A percentile compares a stretch with the other conserved stretches of the same genome.
Conservation (phyloP, 2,329 filamentous ascomycete genomes). For the Penicillium sp. region DNA sequence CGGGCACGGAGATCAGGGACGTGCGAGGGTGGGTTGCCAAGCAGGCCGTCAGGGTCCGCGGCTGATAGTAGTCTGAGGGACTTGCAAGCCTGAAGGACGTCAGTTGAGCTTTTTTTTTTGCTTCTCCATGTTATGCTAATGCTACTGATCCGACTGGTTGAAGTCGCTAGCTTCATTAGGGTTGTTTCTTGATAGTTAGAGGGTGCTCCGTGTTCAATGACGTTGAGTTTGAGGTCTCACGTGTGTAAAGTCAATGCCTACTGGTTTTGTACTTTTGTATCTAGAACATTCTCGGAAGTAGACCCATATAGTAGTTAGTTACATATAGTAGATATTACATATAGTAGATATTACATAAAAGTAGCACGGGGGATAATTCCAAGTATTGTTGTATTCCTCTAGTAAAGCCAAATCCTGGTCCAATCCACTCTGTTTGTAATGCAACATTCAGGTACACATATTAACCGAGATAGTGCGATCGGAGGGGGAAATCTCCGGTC, state of each 20-base stretch:
- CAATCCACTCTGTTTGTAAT: neutral
- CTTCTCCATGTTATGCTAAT: neutral
- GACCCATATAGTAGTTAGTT: neutral
- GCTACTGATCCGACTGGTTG: neutral
- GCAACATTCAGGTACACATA: constrained; percentile 1
- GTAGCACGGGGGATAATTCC: neutral
- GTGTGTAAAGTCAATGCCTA: neutral
- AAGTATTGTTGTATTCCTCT: neutral
- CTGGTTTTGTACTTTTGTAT: neutral
- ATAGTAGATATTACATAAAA: neutral
- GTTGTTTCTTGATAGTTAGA: neutral
- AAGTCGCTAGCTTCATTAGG: no score
- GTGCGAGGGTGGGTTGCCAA: constrained; percentile 14
- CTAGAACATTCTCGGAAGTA: neutral
- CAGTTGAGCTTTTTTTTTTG: neutral
- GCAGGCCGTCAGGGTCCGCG: constrained; percentile 19
- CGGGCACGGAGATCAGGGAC: constrained; percentile 13
- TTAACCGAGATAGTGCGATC: constrained; percentile 11
- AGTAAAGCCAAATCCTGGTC: neutral
- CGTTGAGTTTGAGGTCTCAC: neutral
- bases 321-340: neutral
- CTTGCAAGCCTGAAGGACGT: neutral
- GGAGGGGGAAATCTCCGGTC: constrained; percentile 15
- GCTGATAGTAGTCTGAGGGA: constrained; percentile 16
- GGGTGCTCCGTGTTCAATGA: neutral